A percentile compares a stretch with the other conserved stretches of the same genome.
These are phyloP conservation scores for Fusarium metavorans DNA, from an alignment of 2,329 filamentous ascomycete species.

Conservation along the genomic window DNA sequence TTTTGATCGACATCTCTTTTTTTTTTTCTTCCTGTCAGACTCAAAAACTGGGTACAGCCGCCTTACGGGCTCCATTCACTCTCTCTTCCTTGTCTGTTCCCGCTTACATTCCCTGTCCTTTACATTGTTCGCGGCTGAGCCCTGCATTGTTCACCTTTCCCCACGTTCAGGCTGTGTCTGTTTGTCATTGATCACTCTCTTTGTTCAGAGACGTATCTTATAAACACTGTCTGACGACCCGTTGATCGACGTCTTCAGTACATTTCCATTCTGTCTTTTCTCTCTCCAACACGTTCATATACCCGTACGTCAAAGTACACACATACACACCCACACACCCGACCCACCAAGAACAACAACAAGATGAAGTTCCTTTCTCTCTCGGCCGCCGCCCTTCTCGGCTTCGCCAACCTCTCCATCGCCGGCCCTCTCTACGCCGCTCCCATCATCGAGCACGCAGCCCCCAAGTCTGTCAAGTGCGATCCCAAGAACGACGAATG, in stretches of 20 bases:
- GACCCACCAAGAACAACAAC: background rate
- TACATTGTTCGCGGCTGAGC: background rate
- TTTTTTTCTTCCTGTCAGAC: background rate
- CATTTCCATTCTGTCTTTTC: background rate
- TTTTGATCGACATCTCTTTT: background rate
- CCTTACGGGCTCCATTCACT: background rate
- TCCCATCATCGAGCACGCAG: slow-evolving; percentile 63
- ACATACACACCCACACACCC: background rate
- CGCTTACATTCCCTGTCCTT: background rate
- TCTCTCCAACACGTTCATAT: background rate
- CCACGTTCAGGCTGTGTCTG: background rate
- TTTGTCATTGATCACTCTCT: background rate
- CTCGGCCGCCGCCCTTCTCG: slow-evolving; percentile 25
- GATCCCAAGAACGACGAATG: slow-evolving; percentile 67
- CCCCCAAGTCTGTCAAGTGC: slow-evolving; percentile 68
- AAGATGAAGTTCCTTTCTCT: slow-evolving; percentile 46
- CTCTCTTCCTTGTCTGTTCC: background rate
- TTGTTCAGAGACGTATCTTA: background rate
- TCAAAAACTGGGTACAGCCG: background rate
- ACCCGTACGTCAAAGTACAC: background rate
- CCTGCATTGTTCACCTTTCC: background rate
- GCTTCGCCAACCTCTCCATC: slow-evolving; percentile 30
- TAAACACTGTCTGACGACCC: background rate
- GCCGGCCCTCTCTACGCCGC: slow-evolving; percentile 43
- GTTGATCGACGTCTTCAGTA: background rate